These are phyloP conservation scores for Mycena albidolilacea DNA, from an alignment of 768 basidiomycete species.

Conservation along the genomic window DNA sequence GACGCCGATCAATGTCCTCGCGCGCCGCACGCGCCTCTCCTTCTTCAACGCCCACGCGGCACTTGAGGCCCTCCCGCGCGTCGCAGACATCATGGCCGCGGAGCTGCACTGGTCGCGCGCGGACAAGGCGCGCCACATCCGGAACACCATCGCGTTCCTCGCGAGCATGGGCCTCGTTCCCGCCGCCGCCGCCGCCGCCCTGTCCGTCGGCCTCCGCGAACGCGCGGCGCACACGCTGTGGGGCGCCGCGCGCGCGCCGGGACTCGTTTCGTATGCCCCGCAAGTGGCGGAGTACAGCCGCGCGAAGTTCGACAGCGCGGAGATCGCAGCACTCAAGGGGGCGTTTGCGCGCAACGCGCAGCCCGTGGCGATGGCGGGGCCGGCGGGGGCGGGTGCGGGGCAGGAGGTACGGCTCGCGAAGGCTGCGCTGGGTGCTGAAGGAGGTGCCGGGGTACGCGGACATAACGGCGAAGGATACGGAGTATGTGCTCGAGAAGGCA, in stretches of 20 bases:
- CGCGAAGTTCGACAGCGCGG: conserved; percentile 62
- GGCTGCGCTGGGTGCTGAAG: conserved; percentile 59
- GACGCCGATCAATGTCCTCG: conserved; percentile 94
- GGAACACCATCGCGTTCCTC: conserved; percentile 75
- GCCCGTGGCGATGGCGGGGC: conserved; percentile 31
- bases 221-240: conserved; percentile 44
- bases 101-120: conserved; percentile 84
- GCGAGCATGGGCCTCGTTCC: conserved; percentile 88
- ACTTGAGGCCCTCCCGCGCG: conserved; percentile 85
- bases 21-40: conserved; percentile 90
- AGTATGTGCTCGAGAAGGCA: conserved; percentile 83
- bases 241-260: conserved; percentile 58
- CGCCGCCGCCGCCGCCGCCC: conserved; percentile 53
- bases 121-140: conserved; percentile 73
- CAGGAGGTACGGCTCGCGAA: conserved; percentile 56
- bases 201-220: conserved; percentile 43
- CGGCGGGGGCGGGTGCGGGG: conserved; percentile 44
- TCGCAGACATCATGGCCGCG: conserved; percentile 92
- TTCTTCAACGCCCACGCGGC: conserved; percentile 94
- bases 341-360: conserved; percentile 56
- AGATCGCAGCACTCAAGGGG: conserved; percentile 55
- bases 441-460: conserved; percentile 72
- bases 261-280: conserved; percentile 48
- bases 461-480: conserved; percentile 73
- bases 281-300: conserved; percentile 49